Base-by-base conservation (phyloP, 164 flowering plant species). In the Stephania cephalantha region DNA sequence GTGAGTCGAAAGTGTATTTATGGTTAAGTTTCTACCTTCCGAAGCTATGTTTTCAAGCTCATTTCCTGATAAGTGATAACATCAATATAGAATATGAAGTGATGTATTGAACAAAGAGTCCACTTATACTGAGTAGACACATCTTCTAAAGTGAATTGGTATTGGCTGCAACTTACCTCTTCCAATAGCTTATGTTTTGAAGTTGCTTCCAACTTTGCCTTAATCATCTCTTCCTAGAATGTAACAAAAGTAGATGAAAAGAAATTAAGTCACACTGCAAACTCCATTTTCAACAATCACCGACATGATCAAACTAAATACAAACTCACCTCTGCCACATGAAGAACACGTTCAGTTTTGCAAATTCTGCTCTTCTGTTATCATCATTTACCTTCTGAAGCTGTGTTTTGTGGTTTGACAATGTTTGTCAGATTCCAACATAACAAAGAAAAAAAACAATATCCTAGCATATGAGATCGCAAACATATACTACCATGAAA, bases 291-390 rank as follows among this genome's bases (percentile, higher is more conserved):
- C 66, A 61, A 20, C 8, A n/a, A 18, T 9, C 7, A 61, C 22
- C 64, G 18, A 58, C n/a, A 9, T 35, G 46, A 44, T 11, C 35
- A 75, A 8, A 29, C 65, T 9, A 12, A 29, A 25, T 9, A 17
- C 64, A 10, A 44, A 76, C 35, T 55, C 78, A 90, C 99, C 91
- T 95, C 98, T 53, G 98, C 95, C 44, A 85, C 83, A 78, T 82
- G 86, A 79, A 90, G 94, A 77, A 98, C 99, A 22, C 94, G 91
- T 71, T 95, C 95, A 71, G 92, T 87, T 87, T 91, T 93, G 50
- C 85, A 85, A 61, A 92, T 83, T 83, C 80, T 84, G 75, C 64
- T 77, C 82, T 86, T 90, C 79, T 95, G 96, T n/a, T n/a, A 52
- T 90, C 92, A 44, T 90, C 91, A 82, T 78, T 87, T 61, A 78